Evolutionary conservation across 768 basidiomycete genomes (phyloP), one percentile per base, ranked within the genome.

Genomic region (Psilocybe tampanensis): DNA sequence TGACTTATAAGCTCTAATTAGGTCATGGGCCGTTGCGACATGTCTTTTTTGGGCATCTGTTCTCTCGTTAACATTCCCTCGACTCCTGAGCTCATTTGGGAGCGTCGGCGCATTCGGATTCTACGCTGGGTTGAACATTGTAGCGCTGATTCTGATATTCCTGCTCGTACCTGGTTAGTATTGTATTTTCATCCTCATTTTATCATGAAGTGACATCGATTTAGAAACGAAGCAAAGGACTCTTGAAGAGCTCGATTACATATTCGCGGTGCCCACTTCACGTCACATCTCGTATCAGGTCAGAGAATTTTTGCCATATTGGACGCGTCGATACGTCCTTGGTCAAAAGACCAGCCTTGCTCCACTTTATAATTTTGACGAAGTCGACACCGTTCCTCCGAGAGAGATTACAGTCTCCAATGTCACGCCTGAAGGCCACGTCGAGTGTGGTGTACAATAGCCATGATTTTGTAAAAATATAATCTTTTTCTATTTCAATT

Each of bases 1-100:
- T 72, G 49, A 67, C 64, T 32, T 24, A 26, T 15, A 49, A 18
- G 69, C 22, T 57, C 62, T 41, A 56, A 42, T 22, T 18, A 80
- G 80, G 81, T 76, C 79, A 0, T 84, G 81, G 79, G 83, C 83
- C 23, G 81, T 83, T 8, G 75, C 82, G 0, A 82, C 80, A 1
- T 74, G 73, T 60, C 57, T 83, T 33, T 77, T 80, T 70, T 82
- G 79, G 77, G 81, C 83, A 11, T 74, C 82, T 13, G 76, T 84
- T n/a, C 70, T 85, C 18, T 77, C 79, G 1, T 57, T 85, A 29
- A 81, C 84, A 0, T 88, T 86, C 81, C 86, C 87, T 21, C 76
- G 81, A 23, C 71, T 89, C 47, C 63, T 85, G 2, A 60, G 65
- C 5, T 77, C 82, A 0, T 71, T 86, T 55, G 75, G 72, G 12